These are phyloP conservation scores for Zhuliangozyma parablackwelliae DNA, from an alignment of 1,139 yeast genomes.

Conservation along the genomic window DNA sequence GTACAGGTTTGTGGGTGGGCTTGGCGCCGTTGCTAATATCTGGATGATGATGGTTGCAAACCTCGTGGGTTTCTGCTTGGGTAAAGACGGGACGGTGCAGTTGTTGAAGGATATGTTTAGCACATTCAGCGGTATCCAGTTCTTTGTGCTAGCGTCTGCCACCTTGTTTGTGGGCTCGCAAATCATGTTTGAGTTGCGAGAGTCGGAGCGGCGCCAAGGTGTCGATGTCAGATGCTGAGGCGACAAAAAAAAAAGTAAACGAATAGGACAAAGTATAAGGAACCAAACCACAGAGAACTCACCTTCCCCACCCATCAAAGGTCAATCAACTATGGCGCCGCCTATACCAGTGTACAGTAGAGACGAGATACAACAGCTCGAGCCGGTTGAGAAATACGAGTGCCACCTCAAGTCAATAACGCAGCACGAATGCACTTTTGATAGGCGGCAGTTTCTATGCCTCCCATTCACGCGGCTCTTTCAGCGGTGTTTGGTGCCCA, in stretches of 20 bases:
- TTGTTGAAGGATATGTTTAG: slow-evolving; percentile 68
- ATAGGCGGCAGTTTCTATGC: slow-evolving; percentile 38
- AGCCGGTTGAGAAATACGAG: slow-evolving; percentile 26
- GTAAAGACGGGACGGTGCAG: slow-evolving; percentile 73
- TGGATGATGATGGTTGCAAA: slow-evolving; percentile 99
- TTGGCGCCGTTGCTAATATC: slow-evolving; percentile 84
- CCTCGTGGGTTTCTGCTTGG: slow-evolving; percentile 89
- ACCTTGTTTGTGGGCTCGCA: slow-evolving; percentile 82
- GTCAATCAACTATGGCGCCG: slow-evolving; percentile 43
- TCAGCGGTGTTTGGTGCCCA: slow-evolving; percentile 40
- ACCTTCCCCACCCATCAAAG: no score
- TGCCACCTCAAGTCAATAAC: slow-evolving; percentile 43
- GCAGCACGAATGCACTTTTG: slow-evolving; percentile 49
- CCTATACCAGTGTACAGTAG: slow-evolving; percentile 41
- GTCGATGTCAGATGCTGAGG: slow-evolving; percentile 69
- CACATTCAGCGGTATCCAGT: slow-evolving; percentile 62
- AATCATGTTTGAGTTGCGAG: slow-evolving; percentile 92
- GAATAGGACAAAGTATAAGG: no score
- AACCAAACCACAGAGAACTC: no score
- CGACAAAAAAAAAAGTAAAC: no score
- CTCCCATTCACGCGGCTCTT: slow-evolving; percentile 52
- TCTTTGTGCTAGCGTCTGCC: slow-evolving; percentile 59
- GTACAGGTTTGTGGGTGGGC: slow-evolving; percentile 78
- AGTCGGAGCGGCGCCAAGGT: slow-evolving; percentile 78
- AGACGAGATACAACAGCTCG: slow-evolving; percentile 26